A percentile compares a stretch with the other conserved stretches of the same genome.
Evolutionary conservation across 2,329 filamentous ascomycete genomes (phyloP).

Genomic region (Colletotrichum sp.): DNA sequence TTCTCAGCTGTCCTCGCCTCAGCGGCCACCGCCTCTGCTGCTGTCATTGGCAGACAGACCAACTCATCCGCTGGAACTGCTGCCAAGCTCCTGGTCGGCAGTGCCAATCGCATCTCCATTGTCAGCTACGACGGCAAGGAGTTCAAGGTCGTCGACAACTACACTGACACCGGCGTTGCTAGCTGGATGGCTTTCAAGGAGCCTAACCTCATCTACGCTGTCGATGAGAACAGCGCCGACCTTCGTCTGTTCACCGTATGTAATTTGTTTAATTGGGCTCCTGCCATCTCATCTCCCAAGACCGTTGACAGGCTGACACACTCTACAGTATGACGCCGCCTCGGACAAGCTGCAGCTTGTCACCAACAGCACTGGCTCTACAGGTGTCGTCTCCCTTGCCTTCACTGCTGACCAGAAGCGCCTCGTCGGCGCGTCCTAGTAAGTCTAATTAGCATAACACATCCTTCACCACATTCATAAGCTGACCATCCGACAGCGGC

Average conservation of each 20-base stretch:
- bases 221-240: slow-evolving; percentile 49
- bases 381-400: slow-evolving; percentile 52
- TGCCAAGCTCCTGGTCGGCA: slow-evolving; percentile 45
- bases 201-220: slow-evolving; percentile 48
- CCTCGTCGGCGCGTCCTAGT: slow-evolving; percentile 50
- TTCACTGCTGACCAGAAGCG: slow-evolving; percentile 49
- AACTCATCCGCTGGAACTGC: not conserved
- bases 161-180: slow-evolving; percentile 34
- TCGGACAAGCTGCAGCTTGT: slow-evolving; percentile 33
- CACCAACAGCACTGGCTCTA: slow-evolving; percentile 35
- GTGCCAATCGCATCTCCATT: slow-evolving; percentile 42
- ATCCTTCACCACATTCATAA: not conserved
- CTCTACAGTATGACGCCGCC: slow-evolving; percentile 33
- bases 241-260: slow-evolving; percentile 42
- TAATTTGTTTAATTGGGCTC: not conserved
- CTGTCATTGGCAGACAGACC: slow-evolving; percentile 5
- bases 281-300: not conserved
- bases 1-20: not conserved
- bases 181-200: slow-evolving; percentile 52
- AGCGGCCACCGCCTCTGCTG: slow-evolving; percentile 12
- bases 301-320: not conserved
- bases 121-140: slow-evolving; percentile 44
- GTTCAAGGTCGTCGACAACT: slow-evolving; percentile 44
- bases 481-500: slow-evolving; percentile 23
- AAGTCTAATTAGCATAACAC: not conserved